phyloP scores from a whole-genome alignment of 163 green algal species.

The Chlamydomonas reinhardtii region DNA sequence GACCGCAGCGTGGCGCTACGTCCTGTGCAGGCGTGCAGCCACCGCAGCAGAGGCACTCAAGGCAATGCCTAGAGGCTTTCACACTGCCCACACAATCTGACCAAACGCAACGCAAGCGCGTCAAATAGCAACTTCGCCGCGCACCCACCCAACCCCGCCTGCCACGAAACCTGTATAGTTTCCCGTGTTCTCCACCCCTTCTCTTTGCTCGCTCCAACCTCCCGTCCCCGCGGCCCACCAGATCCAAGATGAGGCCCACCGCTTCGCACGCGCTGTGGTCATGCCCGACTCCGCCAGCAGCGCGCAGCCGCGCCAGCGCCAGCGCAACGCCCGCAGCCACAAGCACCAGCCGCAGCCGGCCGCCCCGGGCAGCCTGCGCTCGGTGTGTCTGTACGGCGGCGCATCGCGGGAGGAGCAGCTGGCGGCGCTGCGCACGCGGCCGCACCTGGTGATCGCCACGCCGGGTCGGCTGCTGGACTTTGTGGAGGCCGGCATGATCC shows the following conservation, averaged over 20 bases:
- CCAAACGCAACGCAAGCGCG: no score
- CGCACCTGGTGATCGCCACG: conserved; percentile 92
- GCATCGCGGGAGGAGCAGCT: conserved; percentile 73
- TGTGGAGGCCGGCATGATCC: conserved; percentile 72
- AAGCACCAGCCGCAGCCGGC: conserved; percentile 7
- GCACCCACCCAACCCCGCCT: no score
- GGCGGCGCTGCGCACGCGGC: conserved; percentile 50
- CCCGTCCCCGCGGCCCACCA: conserved; percentile 26
- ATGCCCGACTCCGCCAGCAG: background rate
- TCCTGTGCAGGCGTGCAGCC: no score
- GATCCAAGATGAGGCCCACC: conserved; percentile 30
- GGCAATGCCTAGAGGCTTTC: no score
- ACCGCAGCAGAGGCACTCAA: no score
- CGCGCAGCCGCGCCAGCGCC: background rate
- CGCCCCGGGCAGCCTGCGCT: conserved; percentile 46
- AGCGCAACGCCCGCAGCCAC: background rate
- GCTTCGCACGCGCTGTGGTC: background rate
- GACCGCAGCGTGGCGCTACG: no score
- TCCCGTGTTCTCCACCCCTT: no score
- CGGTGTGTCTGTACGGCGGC: conserved; percentile 76
- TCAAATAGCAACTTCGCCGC: no score
- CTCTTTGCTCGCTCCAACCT: no score
- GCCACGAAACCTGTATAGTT: no score
- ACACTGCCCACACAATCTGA: no score
- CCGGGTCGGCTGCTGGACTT: conserved; percentile 92